Percentiles rank a stretch among this genome's conserved stretches.
phyloP scores from a whole-genome alignment of 768 basidiomycete species.

The Cyclocybe aegerita region DNA sequence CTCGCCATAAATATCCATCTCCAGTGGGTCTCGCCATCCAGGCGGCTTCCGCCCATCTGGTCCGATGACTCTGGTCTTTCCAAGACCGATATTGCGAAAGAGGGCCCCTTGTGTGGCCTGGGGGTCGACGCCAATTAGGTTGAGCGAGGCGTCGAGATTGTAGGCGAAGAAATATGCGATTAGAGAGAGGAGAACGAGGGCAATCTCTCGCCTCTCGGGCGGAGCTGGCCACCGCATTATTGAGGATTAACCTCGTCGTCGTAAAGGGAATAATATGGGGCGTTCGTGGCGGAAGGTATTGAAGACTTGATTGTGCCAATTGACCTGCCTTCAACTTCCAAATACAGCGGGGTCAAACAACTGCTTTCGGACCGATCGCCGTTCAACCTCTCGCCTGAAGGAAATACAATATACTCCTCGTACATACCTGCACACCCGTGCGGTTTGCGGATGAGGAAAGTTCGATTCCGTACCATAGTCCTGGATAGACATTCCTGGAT shows the following conservation, averaged over 20 bases:
- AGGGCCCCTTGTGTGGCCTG: conserved; percentile 35
- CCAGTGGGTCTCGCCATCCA: conserved; percentile 57
- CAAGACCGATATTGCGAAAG: conserved; percentile 39
- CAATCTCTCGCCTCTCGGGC: conserved; percentile 72
- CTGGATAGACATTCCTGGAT: too few species aligned
- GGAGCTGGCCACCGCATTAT: conserved; percentile 62
- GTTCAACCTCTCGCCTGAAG: too few species aligned
- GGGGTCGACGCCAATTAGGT: conserved; percentile 46
- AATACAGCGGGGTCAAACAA: not conserved
- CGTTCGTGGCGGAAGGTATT: not conserved
- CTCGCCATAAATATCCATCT: conserved; percentile 63
- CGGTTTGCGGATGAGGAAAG: too few species aligned
- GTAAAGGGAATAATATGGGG: not conserved
- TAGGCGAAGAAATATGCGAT: conserved; percentile 69
- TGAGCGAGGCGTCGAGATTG: conserved; percentile 68
- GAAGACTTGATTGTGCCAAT: conserved; percentile 6
- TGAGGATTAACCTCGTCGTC: not conserved
- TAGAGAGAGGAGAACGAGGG: conserved; percentile 65
- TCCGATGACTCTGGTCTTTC: conserved; percentile 33
- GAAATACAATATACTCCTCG: too few species aligned
- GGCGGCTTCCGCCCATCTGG: conserved; percentile 48
- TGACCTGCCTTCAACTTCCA: conserved; percentile 9
- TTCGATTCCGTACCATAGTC: too few species aligned
- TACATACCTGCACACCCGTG: too few species aligned
- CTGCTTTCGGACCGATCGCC: too few species aligned